These are phyloP conservation scores for Rachicladosporium sp. DNA, from an alignment of 2,329 filamentous ascomycete genomes.

Conservation along the genomic window DNA sequence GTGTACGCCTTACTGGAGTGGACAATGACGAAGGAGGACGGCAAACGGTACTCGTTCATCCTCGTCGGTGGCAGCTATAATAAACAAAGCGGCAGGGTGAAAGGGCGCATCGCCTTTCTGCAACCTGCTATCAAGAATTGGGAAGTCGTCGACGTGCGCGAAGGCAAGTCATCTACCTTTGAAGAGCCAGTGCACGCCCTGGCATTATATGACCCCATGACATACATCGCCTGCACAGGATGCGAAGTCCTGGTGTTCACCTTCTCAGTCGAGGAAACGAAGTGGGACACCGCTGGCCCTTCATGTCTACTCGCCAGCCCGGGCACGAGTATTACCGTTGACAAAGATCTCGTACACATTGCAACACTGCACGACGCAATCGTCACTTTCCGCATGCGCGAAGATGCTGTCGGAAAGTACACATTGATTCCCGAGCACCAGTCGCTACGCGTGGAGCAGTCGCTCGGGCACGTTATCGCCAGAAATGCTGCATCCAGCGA, in stretches of 20 bases:
- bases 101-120: conserved; percentile 36
- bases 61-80: conserved; percentile 41
- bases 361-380: conserved; percentile 44
- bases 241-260: conserved; percentile 30
- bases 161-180: conserved; percentile 36
- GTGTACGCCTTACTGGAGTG: conserved; percentile 54
- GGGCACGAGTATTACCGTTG: conserved; percentile 38
- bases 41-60: conserved; percentile 49
- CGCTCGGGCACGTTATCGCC: conserved; percentile 14
- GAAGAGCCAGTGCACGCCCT: conserved; percentile 44
- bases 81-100: conserved; percentile 17
- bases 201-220: conserved; percentile 40
- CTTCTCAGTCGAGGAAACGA: conserved; percentile 19
- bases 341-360: conserved; percentile 37
- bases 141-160: conserved; percentile 40
- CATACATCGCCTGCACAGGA: conserved; percentile 41
- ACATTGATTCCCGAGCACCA: conserved; percentile 16
- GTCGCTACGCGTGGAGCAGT: conserved; percentile 11
- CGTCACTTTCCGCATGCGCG: conserved; percentile 30
- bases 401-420: conserved; percentile 22
- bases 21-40: conserved; percentile 33
- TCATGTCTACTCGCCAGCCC: conserved; percentile 21
- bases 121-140: conserved; percentile 20
- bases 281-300: conserved; percentile 19
- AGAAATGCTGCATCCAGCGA: conserved; percentile 1